Percentiles rank a stretch among this genome's conserved stretches.
Evolutionary conservation across 1,284 basidiomycete genomes (phyloP).

Genomic region (Ganoderma boninense): DNA sequence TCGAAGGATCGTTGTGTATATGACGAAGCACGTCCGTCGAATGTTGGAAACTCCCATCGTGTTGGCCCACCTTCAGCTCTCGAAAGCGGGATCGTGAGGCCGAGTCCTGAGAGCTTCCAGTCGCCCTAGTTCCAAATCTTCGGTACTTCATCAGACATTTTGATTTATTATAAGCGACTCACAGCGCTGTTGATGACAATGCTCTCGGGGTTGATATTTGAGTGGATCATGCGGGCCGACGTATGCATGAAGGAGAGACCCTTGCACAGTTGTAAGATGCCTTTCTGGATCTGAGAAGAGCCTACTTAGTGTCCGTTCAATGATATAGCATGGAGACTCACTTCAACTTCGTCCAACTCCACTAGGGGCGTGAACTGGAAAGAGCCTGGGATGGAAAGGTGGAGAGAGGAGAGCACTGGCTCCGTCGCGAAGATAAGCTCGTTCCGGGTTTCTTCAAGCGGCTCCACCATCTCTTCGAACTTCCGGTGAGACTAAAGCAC

Average conservation of each 20-base stretch:
- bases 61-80: constrained; percentile 77
- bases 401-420: constrained; percentile 80
- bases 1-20: constrained; percentile 95
- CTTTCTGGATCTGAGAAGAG: constrained; percentile 88
- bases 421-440: constrained; percentile 96
- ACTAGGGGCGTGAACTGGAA: constrained; percentile 63
- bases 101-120: constrained; percentile 96
- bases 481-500: constrained; percentile 13
- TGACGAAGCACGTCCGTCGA: constrained; percentile 81
- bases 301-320: neutral
- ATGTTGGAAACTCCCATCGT: constrained; percentile 90
- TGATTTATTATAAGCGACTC: constrained; percentile 38
- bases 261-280: constrained; percentile 92
- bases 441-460: constrained; percentile 92
- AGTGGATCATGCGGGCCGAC: constrained; percentile 91
- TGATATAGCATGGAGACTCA: constrained; percentile 42
- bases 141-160: neutral
- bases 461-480: constrained; percentile 90
- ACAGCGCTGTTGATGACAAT: constrained; percentile 90
- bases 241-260: constrained; percentile 93
- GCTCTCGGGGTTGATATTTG: constrained; percentile 88
- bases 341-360: constrained; percentile 92
- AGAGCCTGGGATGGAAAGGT: constrained; percentile 75
- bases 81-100: constrained; percentile 84
- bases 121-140: constrained; percentile 73